Evolutionary conservation across 805 yeast genomes (phyloP).

Genomic region (Teunomyces gatunensis): DNA sequence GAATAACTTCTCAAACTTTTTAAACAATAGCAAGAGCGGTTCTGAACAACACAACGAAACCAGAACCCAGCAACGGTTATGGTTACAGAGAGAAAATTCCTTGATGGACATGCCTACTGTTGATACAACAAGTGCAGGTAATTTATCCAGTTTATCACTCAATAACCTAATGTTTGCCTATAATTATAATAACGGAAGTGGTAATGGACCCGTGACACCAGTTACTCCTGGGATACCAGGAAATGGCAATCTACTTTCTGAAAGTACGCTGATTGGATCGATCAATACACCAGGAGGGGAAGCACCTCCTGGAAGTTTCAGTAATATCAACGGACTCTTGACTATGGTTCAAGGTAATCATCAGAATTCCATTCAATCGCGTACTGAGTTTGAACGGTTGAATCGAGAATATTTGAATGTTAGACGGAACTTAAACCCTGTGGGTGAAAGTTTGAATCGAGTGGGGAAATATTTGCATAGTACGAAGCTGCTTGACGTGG

Average conservation of each 20-base stretch:
- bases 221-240: background rate
- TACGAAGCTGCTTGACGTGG: constrained; percentile 20
- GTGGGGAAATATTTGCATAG: constrained; percentile 25
- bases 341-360: constrained; percentile 28
- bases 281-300: constrained; percentile 2
- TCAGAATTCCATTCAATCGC: constrained; percentile 53
- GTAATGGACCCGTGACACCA: background rate
- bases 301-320: constrained; percentile 9
- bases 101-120: constrained; percentile 51
- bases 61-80: constrained; percentile 78
- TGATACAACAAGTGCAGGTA: constrained; percentile 29
- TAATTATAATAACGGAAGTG: constrained; percentile 16
- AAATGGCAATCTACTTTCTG: background rate
- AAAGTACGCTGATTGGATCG: background rate
- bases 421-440: constrained; percentile 67
- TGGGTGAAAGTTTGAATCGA: constrained; percentile 60
- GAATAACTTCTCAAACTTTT: constrained; percentile 31
- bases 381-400: constrained; percentile 76
- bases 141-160: constrained; percentile 39
- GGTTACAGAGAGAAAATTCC: constrained; percentile 80
- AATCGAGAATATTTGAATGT: constrained; percentile 72
- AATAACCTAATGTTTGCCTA: constrained; percentile 39
- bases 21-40: constrained; percentile 13
- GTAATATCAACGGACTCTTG: constrained; percentile 27
- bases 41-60: constrained; percentile 40